Base-by-base conservation (phyloP, 129 eudicot species). In the Solidago caesia region DNA sequence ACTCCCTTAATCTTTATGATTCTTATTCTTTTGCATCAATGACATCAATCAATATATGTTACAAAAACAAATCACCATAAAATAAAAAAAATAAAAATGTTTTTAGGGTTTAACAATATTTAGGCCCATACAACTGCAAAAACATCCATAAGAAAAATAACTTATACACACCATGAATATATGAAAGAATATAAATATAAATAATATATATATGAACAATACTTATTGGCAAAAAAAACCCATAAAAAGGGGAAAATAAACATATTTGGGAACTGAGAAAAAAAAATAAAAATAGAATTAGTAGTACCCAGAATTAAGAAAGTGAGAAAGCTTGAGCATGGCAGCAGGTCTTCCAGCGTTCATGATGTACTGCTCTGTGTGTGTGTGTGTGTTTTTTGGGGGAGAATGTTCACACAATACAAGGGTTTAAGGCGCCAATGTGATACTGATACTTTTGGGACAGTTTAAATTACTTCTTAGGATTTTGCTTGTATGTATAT, bases 241-340 rank as follows among this genome's bases (percentile, higher is more conserved):
- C 21, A 21, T 21, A 21, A 21, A 21, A 21, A 21, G 21, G 5
- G 10, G 7, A 10, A 41, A 29, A 44, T 1, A 7, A 55, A 45
- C 7, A 58, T 15, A 55, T 60, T 60, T 53, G 12, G 46, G 41
- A 44, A 10, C 49, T 1, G 44, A 61, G 29, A 25, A 70, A 14
- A 2, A 16, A 62, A 10, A 61, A 55, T 43, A 65, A 64, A 5
- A 64, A 8, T 39, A 39, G 69, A 15, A 15, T 6, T 8, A 58
- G 7, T 26, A 10, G 72, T 78, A 78, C 82, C 82, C 52, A 13
- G 77, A 51, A 63, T 52, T 78, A 6, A 78, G 77, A 72, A 78
- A 9, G 26, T 71, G 77, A 52, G 77, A 71, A 63, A 78, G 82
- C 67, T 78, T 78, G 16, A 71, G 6, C 51, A 46, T 71, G 6